These are phyloP conservation scores for Plectosphaerella cucumerina DNA, from an alignment of 2,329 filamentous ascomycete species.

Conservation along the genomic window DNA sequence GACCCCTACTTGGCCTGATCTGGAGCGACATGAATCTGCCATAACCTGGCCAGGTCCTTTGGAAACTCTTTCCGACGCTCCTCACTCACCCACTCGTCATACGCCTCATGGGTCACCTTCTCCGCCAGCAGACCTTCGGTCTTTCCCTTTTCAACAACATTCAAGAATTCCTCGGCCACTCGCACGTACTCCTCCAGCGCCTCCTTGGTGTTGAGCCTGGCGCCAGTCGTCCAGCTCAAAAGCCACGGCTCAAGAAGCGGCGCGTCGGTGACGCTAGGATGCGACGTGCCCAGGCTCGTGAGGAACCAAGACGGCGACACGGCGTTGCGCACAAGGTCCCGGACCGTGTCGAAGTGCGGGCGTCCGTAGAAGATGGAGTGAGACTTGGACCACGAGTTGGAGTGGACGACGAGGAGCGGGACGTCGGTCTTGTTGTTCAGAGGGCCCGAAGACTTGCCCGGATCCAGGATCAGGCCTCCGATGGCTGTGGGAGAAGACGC, in stretches of 20 bases:
- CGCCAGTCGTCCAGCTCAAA: constrained; percentile 57
- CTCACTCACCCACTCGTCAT: constrained; percentile 34
- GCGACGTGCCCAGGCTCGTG: constrained; percentile 50
- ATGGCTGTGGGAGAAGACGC: constrained; percentile 45
- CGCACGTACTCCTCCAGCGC: constrained; percentile 58
- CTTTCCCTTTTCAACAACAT: constrained; percentile 37
- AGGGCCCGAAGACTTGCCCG: constrained; percentile 59
- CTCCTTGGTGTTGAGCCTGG: constrained; percentile 50
- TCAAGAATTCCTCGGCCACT: constrained; percentile 52
- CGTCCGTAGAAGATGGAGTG: constrained; percentile 56
- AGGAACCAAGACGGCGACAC: constrained; percentile 48
- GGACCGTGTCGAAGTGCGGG: constrained; percentile 61
- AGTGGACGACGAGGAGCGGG: constrained; percentile 59
- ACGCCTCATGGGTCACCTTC: constrained; percentile 37
- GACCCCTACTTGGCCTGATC: no score
- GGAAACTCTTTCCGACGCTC: constrained; percentile 25
- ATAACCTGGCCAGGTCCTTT: constrained; percentile 28
- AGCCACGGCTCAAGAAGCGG: constrained; percentile 59
- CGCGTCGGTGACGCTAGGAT: constrained; percentile 64
- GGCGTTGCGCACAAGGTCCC: constrained; percentile 44
- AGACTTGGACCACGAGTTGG: constrained; percentile 59
- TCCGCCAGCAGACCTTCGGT: constrained; percentile 45
- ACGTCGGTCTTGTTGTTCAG: constrained; percentile 56
- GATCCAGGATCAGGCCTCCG: constrained; percentile 60
- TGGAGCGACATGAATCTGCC: constrained; percentile 35